Evolutionary conservation across 164 flowering plant species (phyloP), one percentile per base, ranked within the genome.

Genomic region (Pachysandra terminalis): DNA sequence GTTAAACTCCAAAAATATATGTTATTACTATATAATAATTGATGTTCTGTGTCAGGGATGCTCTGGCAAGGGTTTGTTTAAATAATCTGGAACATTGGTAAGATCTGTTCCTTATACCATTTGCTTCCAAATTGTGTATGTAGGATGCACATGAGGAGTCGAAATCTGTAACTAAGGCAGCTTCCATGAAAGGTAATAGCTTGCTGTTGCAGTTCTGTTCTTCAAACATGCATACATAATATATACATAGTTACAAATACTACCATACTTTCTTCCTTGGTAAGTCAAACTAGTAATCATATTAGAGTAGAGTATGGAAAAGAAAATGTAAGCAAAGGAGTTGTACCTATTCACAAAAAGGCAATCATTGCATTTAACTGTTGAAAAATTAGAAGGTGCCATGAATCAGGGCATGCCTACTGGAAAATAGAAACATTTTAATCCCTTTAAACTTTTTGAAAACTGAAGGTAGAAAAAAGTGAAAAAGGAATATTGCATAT

Each of bases 91-190:
- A 40, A 56, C 28, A 8, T n/a, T 13, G 9, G 15, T 25, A 59
- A 24, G 40, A n/a, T 63, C 23, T 56, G 32, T 6, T 55, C 55
- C 48, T 61, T 57, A 14, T 59, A 32, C 10, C n/a, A 59, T 59
- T 71, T 55, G 22, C 32, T 63, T 69, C 58, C 35, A 28, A 67
- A 56, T 49, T 16, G 51, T 73, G 21, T 60, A 37, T 75, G 71
- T 81, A 89, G 97, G 85, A 78, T 79, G 88, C 96, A 55, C 85
- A 93, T 70, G 88, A 87, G 76, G 95, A 90, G 78, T 84, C 98
- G 60, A 93, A 86, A 75, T 81, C 93, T 74, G 87, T 90, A 27
- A 93, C 96, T 24, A 93, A 90, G 74, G 96, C 96, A 76, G 83
- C 89, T 76, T 74, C 89, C 63, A 86, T 85, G 86, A 85, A 83